Percentiles rank a stretch among this genome's conserved stretches.
These are phyloP conservation scores for Calendula officinalis DNA, from an alignment of 129 eudicot species.

Conservation along the genomic window DNA sequence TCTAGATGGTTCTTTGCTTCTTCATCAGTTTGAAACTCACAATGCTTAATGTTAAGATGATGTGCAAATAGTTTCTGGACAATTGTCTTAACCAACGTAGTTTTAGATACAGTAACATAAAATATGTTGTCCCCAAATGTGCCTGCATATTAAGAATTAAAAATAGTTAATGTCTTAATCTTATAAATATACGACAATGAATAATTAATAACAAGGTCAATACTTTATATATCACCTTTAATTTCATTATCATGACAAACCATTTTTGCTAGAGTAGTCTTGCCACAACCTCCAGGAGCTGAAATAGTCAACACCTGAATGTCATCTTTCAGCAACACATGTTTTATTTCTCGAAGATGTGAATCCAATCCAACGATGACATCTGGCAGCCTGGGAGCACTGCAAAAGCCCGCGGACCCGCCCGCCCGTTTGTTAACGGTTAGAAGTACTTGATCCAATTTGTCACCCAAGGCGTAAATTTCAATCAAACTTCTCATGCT, in stretches of 20 bases:
- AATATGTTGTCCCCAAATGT: constrained; percentile 43
- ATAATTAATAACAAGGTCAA: background rate
- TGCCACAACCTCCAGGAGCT: constrained; percentile 53
- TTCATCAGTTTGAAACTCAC: constrained; percentile 39
- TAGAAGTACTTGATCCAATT: constrained; percentile 26
- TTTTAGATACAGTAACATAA: constrained; percentile 45
- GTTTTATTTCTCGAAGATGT: constrained; percentile 35
- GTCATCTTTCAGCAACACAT: constrained; percentile 21
- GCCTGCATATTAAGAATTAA: constrained; percentile 17
- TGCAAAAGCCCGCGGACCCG: constrained; percentile 26
- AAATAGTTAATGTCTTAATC: too few species aligned
- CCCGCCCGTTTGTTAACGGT: constrained; percentile 6
- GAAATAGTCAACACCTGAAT: constrained; percentile 33
- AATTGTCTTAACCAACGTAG: constrained; percentile 27
- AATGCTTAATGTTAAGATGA: constrained; percentile 10
- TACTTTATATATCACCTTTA: constrained; percentile 19
- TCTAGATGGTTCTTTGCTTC: constrained; percentile 46
- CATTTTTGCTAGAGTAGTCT: constrained; percentile 46
- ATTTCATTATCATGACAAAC: constrained; percentile 46
- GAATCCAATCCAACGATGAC: constrained; percentile 30
- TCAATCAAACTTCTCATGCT: constrained; percentile 21
- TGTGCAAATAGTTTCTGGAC: constrained; percentile 37
- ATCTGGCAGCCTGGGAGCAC: constrained; percentile 35
- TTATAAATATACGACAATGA: too few species aligned
- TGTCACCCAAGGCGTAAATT: background rate